These are phyloP conservation scores for Cubamyces sp. DNA, from an alignment of 768 basidiomycete species.

Conservation along the genomic window DNA sequence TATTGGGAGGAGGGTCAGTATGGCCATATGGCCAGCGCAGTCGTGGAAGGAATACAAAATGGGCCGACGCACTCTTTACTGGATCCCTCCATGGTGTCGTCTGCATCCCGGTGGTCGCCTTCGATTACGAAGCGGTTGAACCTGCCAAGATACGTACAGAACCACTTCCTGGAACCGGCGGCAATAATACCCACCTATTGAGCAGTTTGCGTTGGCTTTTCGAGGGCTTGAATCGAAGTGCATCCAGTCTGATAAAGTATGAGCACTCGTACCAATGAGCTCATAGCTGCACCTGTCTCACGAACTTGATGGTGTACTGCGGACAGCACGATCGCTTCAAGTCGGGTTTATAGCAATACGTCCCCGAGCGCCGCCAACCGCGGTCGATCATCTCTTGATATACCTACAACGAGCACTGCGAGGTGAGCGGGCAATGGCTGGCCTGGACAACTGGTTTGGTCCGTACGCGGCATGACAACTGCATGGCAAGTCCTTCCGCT, in stretches of 20 bases:
- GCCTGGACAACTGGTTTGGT: background rate
- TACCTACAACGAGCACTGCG: constrained; percentile 43
- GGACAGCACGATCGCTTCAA: constrained; percentile 85
- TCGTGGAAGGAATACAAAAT: no score
- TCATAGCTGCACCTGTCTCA: background rate
- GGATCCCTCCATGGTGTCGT: constrained; percentile 32
- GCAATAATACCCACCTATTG: constrained; percentile 55
- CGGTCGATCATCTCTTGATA: constrained; percentile 86
- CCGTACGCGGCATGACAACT: constrained; percentile 56
- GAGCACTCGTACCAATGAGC: background rate
- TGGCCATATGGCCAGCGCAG: no score
- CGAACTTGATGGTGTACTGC: constrained; percentile 90
- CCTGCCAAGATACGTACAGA: constrained; percentile 38
- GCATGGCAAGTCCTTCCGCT: constrained; percentile 53
- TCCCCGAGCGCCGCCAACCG: constrained; percentile 84
- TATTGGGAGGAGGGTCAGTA: no score
- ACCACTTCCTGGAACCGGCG: background rate
- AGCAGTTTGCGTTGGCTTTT: constrained; percentile 76
- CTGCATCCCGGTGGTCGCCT: constrained; percentile 32
- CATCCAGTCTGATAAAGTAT: constrained; percentile 59
- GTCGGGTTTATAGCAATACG: constrained; percentile 88
- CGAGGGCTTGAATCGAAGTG: constrained; percentile 64
- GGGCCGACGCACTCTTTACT: background rate
- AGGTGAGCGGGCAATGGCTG: background rate
- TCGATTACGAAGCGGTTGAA: constrained; percentile 72